Evolutionary conservation across 768 basidiomycete genomes (phyloP).

Genomic region (Arthromyces matolae): DNA sequence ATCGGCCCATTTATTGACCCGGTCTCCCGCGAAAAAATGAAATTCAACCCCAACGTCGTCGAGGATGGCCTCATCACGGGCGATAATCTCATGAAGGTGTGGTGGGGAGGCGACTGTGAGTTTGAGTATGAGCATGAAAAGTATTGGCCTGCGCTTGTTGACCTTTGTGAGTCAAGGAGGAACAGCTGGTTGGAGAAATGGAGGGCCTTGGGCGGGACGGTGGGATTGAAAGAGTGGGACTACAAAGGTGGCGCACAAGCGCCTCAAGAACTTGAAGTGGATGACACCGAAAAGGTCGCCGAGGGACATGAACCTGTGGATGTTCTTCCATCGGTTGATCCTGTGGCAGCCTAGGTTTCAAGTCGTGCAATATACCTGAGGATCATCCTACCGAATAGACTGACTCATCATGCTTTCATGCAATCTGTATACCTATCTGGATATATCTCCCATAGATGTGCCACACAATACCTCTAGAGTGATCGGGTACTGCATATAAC

Average conservation of each 20-base stretch:
- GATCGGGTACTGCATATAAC: too few relatives aligned
- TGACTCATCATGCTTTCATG: too few relatives aligned
- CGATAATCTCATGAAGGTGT: constrained; percentile 65
- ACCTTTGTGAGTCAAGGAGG: constrained; percentile 49
- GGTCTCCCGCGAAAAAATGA: constrained; percentile 68
- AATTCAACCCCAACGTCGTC: constrained; percentile 68
- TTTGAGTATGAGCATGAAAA: constrained; percentile 73
- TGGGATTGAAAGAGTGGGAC: constrained; percentile 80
- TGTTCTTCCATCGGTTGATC: neutral
- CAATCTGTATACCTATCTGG: too few relatives aligned
- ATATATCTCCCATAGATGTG: too few relatives aligned
- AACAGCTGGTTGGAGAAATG: constrained; percentile 55
- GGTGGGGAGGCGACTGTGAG: constrained; percentile 65
- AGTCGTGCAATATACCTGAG: neutral
- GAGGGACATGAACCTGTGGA: neutral
- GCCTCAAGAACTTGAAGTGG: neutral
- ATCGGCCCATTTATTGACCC: constrained; percentile 84
- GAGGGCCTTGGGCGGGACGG: constrained; percentile 59
- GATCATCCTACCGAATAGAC: neutral
- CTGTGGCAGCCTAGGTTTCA: neutral
- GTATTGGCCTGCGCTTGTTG: constrained; percentile 69
- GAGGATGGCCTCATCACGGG: constrained; percentile 64
- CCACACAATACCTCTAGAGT: too few relatives aligned
- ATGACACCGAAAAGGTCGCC: constrained; percentile 2
- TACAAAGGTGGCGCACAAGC: constrained; percentile 43